These are phyloP conservation scores for Tolypocladium tundrense DNA, from an alignment of 2,329 filamentous ascomycete species.

Conservation along the genomic window DNA sequence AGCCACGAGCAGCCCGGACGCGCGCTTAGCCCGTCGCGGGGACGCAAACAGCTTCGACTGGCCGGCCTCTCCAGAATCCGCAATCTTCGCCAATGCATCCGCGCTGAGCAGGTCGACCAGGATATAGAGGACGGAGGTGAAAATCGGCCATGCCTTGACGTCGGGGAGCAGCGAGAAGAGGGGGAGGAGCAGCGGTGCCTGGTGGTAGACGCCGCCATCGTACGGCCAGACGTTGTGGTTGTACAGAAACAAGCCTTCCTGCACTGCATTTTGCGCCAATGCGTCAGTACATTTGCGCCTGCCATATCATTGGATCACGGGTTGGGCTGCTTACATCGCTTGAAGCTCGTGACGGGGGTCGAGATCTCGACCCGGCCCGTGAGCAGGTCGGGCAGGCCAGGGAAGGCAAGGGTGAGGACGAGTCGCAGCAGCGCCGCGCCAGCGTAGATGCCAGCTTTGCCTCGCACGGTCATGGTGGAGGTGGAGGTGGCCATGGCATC, in stretches of 20 bases:
- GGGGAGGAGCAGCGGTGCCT: slow-evolving; percentile 83
- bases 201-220: slow-evolving; percentile 75
- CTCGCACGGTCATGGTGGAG: slow-evolving; percentile 28
- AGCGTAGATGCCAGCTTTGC: slow-evolving; percentile 51
- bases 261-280: slow-evolving; percentile 47
- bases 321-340: slow-evolving; percentile 58
- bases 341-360: slow-evolving; percentile 95
- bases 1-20: slow-evolving; percentile 65
- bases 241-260: slow-evolving; percentile 94
- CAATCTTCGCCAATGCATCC: slow-evolving; percentile 66
- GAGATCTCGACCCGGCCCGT: slow-evolving; percentile 92
- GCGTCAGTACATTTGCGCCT: neutral
- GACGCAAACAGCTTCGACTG: slow-evolving; percentile 71
- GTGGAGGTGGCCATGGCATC: slow-evolving; percentile 22
- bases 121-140: slow-evolving; percentile 73
- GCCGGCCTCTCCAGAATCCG: slow-evolving; percentile 68
- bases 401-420: slow-evolving; percentile 70
- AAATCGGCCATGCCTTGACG: slow-evolving; percentile 53
- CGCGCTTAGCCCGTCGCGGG: slow-evolving; percentile 61
- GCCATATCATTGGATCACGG: neutral
- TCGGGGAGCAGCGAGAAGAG: slow-evolving; percentile 83
- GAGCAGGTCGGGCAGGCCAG: slow-evolving; percentile 71
- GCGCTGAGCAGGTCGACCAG: slow-evolving; percentile 74
- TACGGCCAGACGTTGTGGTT: slow-evolving; percentile 95
- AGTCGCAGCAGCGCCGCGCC: slow-evolving; percentile 71